Conservation (phyloP, 768 basidiomycete genomes). For the Candolleomyces eurysporus region DNA sequence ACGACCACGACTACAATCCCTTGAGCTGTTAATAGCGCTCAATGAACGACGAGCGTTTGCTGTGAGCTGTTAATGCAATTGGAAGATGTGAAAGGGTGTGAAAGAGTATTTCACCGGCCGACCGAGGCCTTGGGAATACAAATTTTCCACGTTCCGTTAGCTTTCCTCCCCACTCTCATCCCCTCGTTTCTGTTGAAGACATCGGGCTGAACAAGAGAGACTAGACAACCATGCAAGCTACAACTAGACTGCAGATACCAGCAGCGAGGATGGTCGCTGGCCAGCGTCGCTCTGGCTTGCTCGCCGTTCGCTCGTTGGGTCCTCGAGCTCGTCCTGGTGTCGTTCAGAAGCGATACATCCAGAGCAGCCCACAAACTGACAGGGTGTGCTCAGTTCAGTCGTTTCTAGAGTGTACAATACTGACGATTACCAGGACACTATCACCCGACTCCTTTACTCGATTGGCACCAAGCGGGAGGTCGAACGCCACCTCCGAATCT, state of each 20-base stretch:
- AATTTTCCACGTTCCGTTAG: not conserved
- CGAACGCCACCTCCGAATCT: slow-evolving; percentile 96
- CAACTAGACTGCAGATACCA: slow-evolving; percentile 1
- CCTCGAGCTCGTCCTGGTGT: slow-evolving; percentile 1
- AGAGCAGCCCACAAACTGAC: slow-evolving; percentile 72
- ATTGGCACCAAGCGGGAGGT: slow-evolving; percentile 97
- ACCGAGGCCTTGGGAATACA: not conserved
- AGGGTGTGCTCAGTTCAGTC: slow-evolving; percentile 44
- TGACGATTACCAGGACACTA: slow-evolving; percentile 90
- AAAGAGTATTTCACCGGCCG: not conserved
- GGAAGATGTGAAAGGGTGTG: not conserved
- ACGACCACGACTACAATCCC: too few relatives aligned
- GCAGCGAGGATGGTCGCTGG: slow-evolving; percentile 1
- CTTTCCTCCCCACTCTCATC: not conserved
- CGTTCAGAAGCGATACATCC: slow-evolving; percentile 3
- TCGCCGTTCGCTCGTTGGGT: not conserved
- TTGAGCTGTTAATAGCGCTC: too few relatives aligned
- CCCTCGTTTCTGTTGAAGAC: not conserved
- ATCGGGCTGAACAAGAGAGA: not conserved
- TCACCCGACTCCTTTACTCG: slow-evolving; percentile 93
- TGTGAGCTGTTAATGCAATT: not conserved
- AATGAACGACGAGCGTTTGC: too few relatives aligned
- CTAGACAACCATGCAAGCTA: not conserved
- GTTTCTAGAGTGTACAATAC: not conserved
- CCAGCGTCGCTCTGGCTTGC: not conserved